Evolutionary conservation across 805 yeast genomes (phyloP).

Genomic region (Zygosaccharomyces kombuchaensis): DNA sequence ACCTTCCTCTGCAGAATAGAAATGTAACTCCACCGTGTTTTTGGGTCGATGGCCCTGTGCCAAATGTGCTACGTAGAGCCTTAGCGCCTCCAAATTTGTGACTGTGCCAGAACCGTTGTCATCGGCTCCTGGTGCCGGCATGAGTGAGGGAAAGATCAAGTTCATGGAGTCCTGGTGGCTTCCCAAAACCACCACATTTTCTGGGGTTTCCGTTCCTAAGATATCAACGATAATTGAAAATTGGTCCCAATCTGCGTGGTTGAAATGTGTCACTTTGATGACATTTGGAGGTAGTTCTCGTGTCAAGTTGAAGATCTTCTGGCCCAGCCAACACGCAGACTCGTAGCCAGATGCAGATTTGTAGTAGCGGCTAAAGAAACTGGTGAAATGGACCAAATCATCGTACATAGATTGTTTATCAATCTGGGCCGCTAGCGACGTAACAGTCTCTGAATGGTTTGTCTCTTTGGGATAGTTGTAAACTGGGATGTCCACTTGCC

Average conservation of each 20-base stretch:
- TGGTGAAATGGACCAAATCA: constrained; percentile 57
- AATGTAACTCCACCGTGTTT: constrained; percentile 86
- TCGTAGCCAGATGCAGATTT: constrained; percentile 65
- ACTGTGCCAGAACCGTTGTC: constrained; percentile 90
- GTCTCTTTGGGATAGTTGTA: constrained; percentile 50
- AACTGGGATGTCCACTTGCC: constrained; percentile 25
- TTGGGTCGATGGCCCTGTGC: constrained; percentile 44
- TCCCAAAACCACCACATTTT: constrained; percentile 64
- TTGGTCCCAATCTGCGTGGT: constrained; percentile 73
- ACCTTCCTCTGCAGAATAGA: constrained; percentile 93
- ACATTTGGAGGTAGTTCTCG: constrained; percentile 32
- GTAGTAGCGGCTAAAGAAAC: constrained; percentile 74
- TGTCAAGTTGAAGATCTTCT: constrained; percentile 38
- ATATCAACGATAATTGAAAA: constrained; percentile 67
- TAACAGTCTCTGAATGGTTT: constrained; percentile 38
- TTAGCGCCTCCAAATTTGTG: constrained; percentile 69
- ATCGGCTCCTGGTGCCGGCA: constrained; percentile 91
- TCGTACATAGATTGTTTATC: constrained; percentile 44
- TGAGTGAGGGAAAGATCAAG: constrained; percentile 58
- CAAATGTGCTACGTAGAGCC: constrained; percentile 45
- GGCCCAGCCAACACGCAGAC: constrained; percentile 66
- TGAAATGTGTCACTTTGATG: constrained; percentile 45
- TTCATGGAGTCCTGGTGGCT: constrained; percentile 88
- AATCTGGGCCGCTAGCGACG: constrained; percentile 41
- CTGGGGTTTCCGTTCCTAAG: constrained; percentile 43